Evolutionary conservation across 768 basidiomycete species (phyloP).

Genomic region (Obba rivulosa): DNA sequence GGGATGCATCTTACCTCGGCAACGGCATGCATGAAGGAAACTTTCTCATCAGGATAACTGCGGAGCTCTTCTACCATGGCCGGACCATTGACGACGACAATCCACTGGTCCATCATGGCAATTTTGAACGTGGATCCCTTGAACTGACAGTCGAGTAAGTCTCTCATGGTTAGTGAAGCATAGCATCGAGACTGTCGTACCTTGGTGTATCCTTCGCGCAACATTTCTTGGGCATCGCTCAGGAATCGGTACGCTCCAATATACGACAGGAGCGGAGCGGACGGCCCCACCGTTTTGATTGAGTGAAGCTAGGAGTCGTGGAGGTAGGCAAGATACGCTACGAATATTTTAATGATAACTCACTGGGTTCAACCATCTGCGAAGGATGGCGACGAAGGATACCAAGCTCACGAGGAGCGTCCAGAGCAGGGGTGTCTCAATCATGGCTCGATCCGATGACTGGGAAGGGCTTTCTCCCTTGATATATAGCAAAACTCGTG

Average conservation of each 20-base stretch:
- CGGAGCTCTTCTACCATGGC: slow-evolving; percentile 46
- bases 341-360: no score
- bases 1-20: slow-evolving; percentile 27
- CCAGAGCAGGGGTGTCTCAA: no score
- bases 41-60: slow-evolving; percentile 35
- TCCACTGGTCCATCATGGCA: slow-evolving; percentile 39
- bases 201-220: slow-evolving; percentile 16
- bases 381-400: no score
- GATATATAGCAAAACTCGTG: no score
- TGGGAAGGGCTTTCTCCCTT: no score
- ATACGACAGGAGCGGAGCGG: slow-evolving; percentile 18
- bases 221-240: slow-evolving; percentile 1
- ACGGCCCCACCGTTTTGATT: slow-evolving; percentile 19
- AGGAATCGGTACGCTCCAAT: slow-evolving; percentile 6
- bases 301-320: slow-evolving; percentile 18
- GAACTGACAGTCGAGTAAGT: slow-evolving; percentile 2
- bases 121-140: slow-evolving; percentile 34
- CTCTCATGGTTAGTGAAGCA: not conserved
- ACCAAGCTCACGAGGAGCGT: no score
- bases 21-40: slow-evolving; percentile 39
- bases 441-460: no score
- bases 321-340: no score
- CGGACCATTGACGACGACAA: slow-evolving; percentile 38
- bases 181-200: not conserved
- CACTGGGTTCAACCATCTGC: no score